Conservation (phyloP, 1,284 basidiomycete species). For the Apiotrichum laibachii region DNA sequence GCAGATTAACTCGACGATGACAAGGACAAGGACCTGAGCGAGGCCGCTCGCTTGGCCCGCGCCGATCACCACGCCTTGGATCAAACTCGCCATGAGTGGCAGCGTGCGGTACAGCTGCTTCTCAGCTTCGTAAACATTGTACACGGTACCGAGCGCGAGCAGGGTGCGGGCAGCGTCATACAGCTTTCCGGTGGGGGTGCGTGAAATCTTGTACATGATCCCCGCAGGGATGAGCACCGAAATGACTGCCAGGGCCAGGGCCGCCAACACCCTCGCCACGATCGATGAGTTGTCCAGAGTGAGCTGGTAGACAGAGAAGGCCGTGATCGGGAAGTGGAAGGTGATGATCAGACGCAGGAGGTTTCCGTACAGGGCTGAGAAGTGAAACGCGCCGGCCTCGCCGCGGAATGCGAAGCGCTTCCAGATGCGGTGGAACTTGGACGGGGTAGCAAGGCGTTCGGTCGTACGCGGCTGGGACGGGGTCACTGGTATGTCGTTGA, state of each 20-base stretch:
- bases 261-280: conserved; percentile 48
- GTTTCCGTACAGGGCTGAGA: conserved; percentile 63
- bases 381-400: conserved; percentile 51
- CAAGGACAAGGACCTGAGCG: conserved; percentile 82
- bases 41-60: conserved; percentile 85
- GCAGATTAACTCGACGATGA: conserved; percentile 76
- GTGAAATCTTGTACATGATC: conserved; percentile 70
- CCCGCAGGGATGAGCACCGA: conserved; percentile 73
- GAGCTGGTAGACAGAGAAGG: conserved; percentile 86
- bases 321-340: conserved; percentile 90
- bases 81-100: conserved; percentile 75
- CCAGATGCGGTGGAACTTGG: conserved; percentile 39
- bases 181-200: conserved; percentile 80
- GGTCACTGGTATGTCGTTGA: conserved; percentile 12
- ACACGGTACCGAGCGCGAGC: conserved; percentile 86
- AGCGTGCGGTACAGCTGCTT: conserved; percentile 84
- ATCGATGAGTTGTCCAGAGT: conserved; percentile 59
- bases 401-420: conserved; percentile 49
- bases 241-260: conserved; percentile 64
- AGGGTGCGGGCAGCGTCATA: conserved; percentile 92
- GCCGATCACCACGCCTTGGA: conserved; percentile 77
- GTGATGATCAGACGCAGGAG: conserved; percentile 81
- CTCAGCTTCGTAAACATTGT: conserved; percentile 89
- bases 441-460: not conserved
- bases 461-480: not conserved